Base-by-base conservation (phyloP, 768 basidiomycete species). In the Hemileccinum impolitum region DNA sequence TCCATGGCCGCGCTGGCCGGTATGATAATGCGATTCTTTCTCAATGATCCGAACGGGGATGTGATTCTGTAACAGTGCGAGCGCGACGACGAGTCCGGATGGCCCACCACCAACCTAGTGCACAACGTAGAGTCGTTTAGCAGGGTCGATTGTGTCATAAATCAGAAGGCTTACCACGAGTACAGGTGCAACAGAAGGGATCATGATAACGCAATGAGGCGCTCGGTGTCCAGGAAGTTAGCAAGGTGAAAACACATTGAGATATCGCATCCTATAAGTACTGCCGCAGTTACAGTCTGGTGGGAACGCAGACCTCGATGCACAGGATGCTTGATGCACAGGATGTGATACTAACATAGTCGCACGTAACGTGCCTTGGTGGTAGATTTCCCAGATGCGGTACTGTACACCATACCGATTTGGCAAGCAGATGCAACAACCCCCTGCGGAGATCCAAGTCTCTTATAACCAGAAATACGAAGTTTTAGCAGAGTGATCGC, bases 1-100 rank as follows among this genome's bases (percentile, higher is more conserved):
- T 1, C 67, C 73, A 4, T 62, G 61, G 6, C 68, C 72, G 2
- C 75, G 71, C 48, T 73, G 70, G 6, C 73, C 72, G n/a, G 70
- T 52, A 12, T 61, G 67, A 10, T 69, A 64, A 1, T 62, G 44
- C 0, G 65, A 56, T 45, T 70, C 70, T 51, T 75, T 78, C 46
- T 82, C 75, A 37, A 82, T 74, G 18, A 83, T 72, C 17, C 78
- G 75, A 6, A 81, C 74, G 7, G 75, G 69, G 14, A 80, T 62
- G 7, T 72, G 69, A 57, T 78, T 77, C 25, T 66, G 66, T 14
- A 75, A 57, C 19, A 73, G 62, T 2, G 62, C 60, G 7, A 69
- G 64, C 4, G 70, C 69, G 17, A 55, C 54, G 26, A 65, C 57
- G 8, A 70, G 60, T 23, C 71, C 68, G 0, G 65, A 44, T 12